Evolutionary conservation across 257 asterid genomes (phyloP).

Genomic region (Verbena officinalis): DNA sequence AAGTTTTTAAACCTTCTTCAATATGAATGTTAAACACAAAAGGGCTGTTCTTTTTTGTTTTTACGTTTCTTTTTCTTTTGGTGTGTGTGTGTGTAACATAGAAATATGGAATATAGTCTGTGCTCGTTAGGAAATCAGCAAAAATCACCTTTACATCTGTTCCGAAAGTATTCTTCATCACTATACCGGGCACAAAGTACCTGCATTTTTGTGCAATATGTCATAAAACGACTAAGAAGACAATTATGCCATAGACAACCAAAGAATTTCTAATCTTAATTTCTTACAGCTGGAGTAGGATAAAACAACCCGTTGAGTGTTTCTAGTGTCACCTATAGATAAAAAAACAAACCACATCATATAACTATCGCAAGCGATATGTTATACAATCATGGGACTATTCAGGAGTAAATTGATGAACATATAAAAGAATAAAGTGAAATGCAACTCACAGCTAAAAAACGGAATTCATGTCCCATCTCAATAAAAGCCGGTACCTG

Average conservation of each 20-base stretch:
- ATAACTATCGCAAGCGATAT: not conserved
- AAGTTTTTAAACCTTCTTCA: not conserved
- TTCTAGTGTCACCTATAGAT: slow-evolving; percentile 40
- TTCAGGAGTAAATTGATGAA: not conserved
- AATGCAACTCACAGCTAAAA: slow-evolving; percentile 58
- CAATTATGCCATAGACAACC: not conserved
- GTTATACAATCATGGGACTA: not conserved
- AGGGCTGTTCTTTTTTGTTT: not conserved
- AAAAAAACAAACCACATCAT: not conserved
- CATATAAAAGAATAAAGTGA: not conserved
- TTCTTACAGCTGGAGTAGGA: slow-evolving; percentile 48
- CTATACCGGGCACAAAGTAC: slow-evolving; percentile 53
- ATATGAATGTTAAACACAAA: not conserved
- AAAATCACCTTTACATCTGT: slow-evolving; percentile 59
- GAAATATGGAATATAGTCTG: too few relatives aligned
- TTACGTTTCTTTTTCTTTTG: too few relatives aligned
- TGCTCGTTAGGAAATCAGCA: not conserved
- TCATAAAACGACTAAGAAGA: not conserved
- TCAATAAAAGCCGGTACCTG: slow-evolving; percentile 69
- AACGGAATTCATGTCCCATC: slow-evolving; percentile 69
- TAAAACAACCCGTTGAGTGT: slow-evolving; percentile 60
- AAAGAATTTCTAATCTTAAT: not conserved
- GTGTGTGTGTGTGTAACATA: too few relatives aligned
- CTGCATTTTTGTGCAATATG: slow-evolving; percentile 4
- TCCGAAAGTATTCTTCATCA: slow-evolving; percentile 55